Conservation (phyloP, 169 alveolate species). For the Eimeria falciformis region DNA sequence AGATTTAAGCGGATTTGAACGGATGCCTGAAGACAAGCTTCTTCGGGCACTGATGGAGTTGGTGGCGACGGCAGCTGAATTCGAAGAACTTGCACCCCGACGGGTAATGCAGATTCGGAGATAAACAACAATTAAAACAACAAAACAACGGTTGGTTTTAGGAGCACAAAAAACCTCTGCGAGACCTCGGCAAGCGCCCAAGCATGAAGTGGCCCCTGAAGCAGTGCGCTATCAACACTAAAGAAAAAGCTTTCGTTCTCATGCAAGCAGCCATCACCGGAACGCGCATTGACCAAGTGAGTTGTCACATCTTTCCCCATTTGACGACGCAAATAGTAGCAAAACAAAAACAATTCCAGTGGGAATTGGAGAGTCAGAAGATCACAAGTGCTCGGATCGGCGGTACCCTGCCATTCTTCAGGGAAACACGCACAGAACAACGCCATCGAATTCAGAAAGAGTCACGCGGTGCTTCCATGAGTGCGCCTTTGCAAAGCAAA, state of each 20-base stretch:
- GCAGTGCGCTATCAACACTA: not conserved
- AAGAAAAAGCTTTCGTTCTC: not conserved
- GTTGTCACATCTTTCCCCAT: not conserved
- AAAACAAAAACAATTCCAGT: not conserved
- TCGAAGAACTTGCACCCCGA: not conserved
- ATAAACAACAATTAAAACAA: too few relatives aligned
- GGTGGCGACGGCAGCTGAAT: not conserved
- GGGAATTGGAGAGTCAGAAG: constrained; percentile 15
- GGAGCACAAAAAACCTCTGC: constrained; percentile 26
- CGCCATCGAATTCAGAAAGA: not conserved
- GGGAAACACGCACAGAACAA: not conserved
- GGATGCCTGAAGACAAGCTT: not conserved
- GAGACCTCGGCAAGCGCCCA: not conserved
- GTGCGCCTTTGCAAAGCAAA: not conserved
- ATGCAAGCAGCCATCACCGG: constrained; percentile 29
- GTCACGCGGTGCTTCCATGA: constrained; percentile 1
- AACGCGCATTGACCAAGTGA: constrained; percentile 4
- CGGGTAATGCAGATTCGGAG: not conserved
- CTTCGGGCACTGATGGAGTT: not conserved
- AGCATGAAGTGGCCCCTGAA: constrained; percentile 1
- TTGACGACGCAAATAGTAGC: not conserved
- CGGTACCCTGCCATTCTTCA: not conserved
- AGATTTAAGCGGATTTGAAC: not conserved
- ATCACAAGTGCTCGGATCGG: not conserved
- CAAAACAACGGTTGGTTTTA: not conserved